Conservation (phyloP, 352 stramenopile species). For the Pythium biforme region DNA sequence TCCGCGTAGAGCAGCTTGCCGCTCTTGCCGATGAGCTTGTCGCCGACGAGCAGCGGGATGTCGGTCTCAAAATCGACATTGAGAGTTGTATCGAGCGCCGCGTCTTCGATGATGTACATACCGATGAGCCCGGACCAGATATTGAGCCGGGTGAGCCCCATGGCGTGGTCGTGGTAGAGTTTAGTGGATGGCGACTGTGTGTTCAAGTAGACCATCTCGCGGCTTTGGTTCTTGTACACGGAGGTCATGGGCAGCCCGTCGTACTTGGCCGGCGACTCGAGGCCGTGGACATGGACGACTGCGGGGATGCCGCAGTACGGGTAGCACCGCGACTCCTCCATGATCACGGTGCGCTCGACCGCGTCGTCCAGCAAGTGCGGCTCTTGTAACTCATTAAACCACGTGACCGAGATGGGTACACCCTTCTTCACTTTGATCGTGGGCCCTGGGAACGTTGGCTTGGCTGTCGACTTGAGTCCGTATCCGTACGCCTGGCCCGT, state of each 20-base stretch:
- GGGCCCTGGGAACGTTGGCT: slow-evolving; percentile 32
- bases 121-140: slow-evolving; percentile 61
- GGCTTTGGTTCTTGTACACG: slow-evolving; percentile 70
- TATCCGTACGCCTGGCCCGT: slow-evolving; percentile 34
- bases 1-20: slow-evolving; percentile 68
- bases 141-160: slow-evolving; percentile 64
- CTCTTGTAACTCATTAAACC: slow-evolving; percentile 47
- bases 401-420: slow-evolving; percentile 32
- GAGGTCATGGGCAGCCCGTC: slow-evolving; percentile 55
- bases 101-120: slow-evolving; percentile 60
- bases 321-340: slow-evolving; percentile 56
- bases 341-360: slow-evolving; percentile 43
- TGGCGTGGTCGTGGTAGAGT: slow-evolving; percentile 74
- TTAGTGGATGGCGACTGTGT: slow-evolving; percentile 68
- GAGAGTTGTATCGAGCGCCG: slow-evolving; percentile 39
- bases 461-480: slow-evolving; percentile 24
- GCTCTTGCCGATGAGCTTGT: slow-evolving; percentile 49
- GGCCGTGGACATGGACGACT: slow-evolving; percentile 61
- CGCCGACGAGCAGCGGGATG: slow-evolving; percentile 53
- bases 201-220: slow-evolving; percentile 57
- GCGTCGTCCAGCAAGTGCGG: slow-evolving; percentile 50
- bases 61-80: slow-evolving; percentile 61
- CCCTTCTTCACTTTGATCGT: slow-evolving; percentile 37
- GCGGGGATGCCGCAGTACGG: slow-evolving; percentile 62
- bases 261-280: slow-evolving; percentile 63